Base-by-base conservation (phyloP, 305 asterid species). In the Salvia sclarea region DNA sequence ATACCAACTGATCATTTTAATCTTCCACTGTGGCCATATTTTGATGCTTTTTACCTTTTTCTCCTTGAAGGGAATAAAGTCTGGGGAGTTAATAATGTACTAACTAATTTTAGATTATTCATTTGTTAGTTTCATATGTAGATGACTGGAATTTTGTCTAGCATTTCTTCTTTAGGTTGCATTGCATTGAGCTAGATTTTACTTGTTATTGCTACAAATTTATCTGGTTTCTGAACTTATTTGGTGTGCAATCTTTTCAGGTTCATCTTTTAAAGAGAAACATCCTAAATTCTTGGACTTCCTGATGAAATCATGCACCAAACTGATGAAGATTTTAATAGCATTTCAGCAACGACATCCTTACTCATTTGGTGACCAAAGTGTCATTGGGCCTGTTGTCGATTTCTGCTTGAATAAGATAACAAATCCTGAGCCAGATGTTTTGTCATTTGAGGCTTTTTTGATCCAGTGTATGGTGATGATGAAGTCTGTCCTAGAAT, bases 361-460 rank as follows among this genome's bases (percentile, higher is more conserved):
- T 76, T 94, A 89, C 77, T 83, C 99, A 56, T 94, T 94, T 80
- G 99, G 99, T 70, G 93, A 89, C 84, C 84, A 88, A 76, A 72
- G 85, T 80, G 94, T 91, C 69, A 84, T 89, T 66, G 88, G 88
- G 75, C 85, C 85, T 58, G 81, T 88, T 67, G 81, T 85, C 81
- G 89, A 94, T 68, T 94, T 86, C 72, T 94, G 98, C 84, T 74
- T 91, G 54, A 91, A 83, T 69, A 89, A 80, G 79, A 91, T 94
- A 74, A 83, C 84, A 53, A 91, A 89, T 70, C 97, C 98, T n/a
- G 96, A 86, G 80, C 88, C 91, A 80, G 85, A 85, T 66, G 70
- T 74, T 16, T 61, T 81, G 58, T 81, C 88, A 43, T 94, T 84
- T 80, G 96, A 94, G 60, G 89, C 81, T 54, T 86, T 91, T 73